A percentile compares a stretch with the other conserved stretches of the same genome.
Conservation (phyloP, 1,284 basidiomycete genomes). For the Leccinum cinnamomeum region DNA sequence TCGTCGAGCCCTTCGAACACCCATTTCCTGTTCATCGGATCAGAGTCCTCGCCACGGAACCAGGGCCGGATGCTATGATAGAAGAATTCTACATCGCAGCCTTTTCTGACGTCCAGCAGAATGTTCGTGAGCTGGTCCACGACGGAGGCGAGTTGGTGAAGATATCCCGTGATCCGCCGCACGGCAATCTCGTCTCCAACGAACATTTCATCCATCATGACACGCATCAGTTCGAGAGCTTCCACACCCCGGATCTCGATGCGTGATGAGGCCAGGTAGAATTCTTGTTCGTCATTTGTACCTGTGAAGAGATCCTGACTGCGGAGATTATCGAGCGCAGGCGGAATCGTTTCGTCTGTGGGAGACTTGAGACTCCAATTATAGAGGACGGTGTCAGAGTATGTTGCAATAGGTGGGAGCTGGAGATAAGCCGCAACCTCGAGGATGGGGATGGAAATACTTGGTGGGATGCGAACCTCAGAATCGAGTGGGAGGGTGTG, state of each 20-base stretch:
- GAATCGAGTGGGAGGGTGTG: conserved; percentile 65
- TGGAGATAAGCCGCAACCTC: conserved; percentile 74
- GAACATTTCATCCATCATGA: conserved; percentile 90
- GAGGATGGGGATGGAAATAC: conserved; percentile 80
- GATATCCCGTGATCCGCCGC: conserved; percentile 71
- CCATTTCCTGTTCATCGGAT: conserved; percentile 65
- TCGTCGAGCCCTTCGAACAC: conserved; percentile 75
- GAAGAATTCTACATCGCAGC: conserved; percentile 79
- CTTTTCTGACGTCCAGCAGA: conserved; percentile 66
- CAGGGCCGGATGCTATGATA: conserved; percentile 89
- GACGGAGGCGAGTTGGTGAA: conserved; percentile 63
- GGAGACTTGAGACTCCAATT: conserved; percentile 69
- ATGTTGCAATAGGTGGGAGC: conserved; percentile 89
- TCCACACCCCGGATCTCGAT: conserved; percentile 91
- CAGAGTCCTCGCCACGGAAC: conserved; percentile 86
- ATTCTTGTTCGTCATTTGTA: conserved; percentile 84
- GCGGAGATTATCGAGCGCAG: conserved; percentile 55
- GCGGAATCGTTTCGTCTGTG: conserved; percentile 13
- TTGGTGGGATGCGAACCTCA: conserved; percentile 63
- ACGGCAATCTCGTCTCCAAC: conserved; percentile 80
- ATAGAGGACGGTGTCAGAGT: conserved; percentile 92
- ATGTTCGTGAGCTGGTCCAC: conserved; percentile 65
- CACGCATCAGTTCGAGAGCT: conserved; percentile 84
- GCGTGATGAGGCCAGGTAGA: conserved; percentile 87
- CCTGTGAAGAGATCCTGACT: conserved; percentile 78